Percentiles rank a stretch among this genome's conserved stretches.
phyloP scores from a whole-genome alignment of 139 green algal species.

The Limnomonas spitsbergensis region DNA sequence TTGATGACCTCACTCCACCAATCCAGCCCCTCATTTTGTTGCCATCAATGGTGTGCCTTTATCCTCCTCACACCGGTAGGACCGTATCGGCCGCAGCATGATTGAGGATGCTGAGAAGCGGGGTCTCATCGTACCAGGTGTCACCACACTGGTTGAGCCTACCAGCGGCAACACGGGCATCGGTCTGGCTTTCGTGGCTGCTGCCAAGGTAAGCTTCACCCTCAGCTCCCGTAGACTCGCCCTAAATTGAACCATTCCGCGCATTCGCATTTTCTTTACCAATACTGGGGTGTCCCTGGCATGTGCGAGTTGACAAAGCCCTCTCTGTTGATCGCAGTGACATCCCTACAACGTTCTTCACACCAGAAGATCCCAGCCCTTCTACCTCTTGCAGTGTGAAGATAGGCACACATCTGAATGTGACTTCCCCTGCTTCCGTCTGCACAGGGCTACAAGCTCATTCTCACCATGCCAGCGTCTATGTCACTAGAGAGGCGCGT shows the following conservation, averaged over 20 bases:
- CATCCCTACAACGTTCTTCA: too few relatives aligned
- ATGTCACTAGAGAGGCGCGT: slow-evolving; percentile 95
- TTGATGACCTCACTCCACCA: too few relatives aligned
- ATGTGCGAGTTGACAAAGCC: too few relatives aligned
- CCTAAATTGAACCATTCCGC: background rate
- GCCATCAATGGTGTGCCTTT: too few relatives aligned
- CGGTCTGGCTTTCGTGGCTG: slow-evolving; percentile 91
- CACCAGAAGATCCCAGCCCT: too few relatives aligned
- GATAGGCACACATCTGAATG: too few relatives aligned
- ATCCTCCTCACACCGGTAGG: slow-evolving; percentile 37
- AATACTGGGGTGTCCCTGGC: too few relatives aligned
- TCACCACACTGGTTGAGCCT: slow-evolving; percentile 36
- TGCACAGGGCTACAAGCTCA: slow-evolving; percentile 96
- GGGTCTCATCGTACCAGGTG: slow-evolving; percentile 74
- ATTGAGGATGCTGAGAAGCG: slow-evolving; percentile 73
- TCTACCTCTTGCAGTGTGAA: too few relatives aligned
- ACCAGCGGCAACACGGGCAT: slow-evolving; percentile 75
- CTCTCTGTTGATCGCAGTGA: too few relatives aligned
- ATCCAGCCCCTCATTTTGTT: too few relatives aligned
- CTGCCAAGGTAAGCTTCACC: too few relatives aligned
- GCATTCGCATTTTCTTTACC: background rate
- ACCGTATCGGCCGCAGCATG: slow-evolving; percentile 75
- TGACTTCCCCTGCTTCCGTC: too few relatives aligned
- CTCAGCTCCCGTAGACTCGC: background rate
- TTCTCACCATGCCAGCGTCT: slow-evolving; percentile 97